phyloP scores from a whole-genome alignment of 768 basidiomycete genomes.

The Termitomyces heimii region DNA sequence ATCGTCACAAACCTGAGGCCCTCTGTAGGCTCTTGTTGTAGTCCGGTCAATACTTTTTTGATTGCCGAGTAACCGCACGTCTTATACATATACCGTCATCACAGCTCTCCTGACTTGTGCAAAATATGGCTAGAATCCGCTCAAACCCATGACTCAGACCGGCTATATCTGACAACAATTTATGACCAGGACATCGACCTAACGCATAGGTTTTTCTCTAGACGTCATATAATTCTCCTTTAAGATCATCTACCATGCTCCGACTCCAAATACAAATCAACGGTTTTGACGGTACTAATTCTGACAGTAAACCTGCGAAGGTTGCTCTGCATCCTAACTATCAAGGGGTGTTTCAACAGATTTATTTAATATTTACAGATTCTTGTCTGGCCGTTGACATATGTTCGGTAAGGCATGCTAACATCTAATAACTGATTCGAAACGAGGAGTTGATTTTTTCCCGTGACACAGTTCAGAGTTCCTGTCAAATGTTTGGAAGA shows the following conservation, averaged over 20 bases:
- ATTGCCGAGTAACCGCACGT: not conserved
- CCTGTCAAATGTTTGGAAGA: not conserved
- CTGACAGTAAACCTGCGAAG: not conserved
- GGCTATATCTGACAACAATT: not conserved
- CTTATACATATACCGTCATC: not conserved
- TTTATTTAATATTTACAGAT: not conserved
- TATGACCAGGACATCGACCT: not conserved
- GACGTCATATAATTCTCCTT: not conserved
- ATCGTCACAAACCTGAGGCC: constrained; percentile 19
- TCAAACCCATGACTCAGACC: not conserved
- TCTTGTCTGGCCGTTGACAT: not conserved
- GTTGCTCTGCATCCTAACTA: not conserved
- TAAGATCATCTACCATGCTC: not conserved
- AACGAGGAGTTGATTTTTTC: not conserved
- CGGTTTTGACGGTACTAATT: not conserved
- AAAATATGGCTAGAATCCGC: no score
- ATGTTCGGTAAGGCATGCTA: not conserved
- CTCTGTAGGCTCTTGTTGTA: not conserved
- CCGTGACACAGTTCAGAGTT: not conserved
- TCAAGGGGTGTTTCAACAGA: not conserved
- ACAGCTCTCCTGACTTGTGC: not conserved
- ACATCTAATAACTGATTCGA: not conserved
- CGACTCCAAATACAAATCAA: not conserved
- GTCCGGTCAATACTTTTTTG: not conserved
- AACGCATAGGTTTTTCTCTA: not conserved